Evolutionary conservation across 495 filamentous ascomycete species (phyloP).

Genomic region (Aspergillus nidulans): DNA sequence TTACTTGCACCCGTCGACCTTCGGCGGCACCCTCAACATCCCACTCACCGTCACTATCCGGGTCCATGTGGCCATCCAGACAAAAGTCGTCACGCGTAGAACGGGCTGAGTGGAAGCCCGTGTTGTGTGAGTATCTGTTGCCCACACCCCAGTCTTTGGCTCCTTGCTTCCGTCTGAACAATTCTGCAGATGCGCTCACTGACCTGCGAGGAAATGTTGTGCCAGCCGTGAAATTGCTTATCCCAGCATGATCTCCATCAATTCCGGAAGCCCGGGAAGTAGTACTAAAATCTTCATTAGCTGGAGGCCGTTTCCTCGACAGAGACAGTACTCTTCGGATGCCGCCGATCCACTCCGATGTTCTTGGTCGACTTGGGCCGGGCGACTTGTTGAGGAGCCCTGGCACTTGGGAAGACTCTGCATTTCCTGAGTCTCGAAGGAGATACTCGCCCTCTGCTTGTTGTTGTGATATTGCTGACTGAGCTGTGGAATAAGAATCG

Average conservation of each 20-base stretch:
- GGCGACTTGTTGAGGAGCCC: constrained; percentile 30
- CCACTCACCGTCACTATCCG: constrained; percentile 67
- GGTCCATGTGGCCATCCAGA: constrained; percentile 26
- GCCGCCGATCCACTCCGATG: constrained; percentile 51
- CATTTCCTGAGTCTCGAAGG: constrained; percentile 30
- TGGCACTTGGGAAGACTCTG: constrained; percentile 8
- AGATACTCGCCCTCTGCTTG: constrained; percentile 64
- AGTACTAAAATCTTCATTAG: constrained; percentile 9
- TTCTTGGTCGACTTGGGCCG: constrained; percentile 30
- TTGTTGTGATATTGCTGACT: constrained; percentile 54
- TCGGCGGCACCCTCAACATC: constrained; percentile 83
- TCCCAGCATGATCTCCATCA: constrained; percentile 32
- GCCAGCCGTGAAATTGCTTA: constrained; percentile 10
- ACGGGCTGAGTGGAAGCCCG: constrained; percentile 11
- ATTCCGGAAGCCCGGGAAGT: constrained; percentile 30
- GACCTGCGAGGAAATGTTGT: constrained; percentile 45
- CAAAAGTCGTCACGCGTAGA: constrained; percentile 32
- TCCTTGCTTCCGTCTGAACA: constrained; percentile 58
- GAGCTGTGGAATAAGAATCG: constrained; percentile 67
- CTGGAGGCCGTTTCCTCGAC: constrained; percentile 28
- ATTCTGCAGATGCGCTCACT: constrained; percentile 53
- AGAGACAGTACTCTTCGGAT: constrained; percentile 51
- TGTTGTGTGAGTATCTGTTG: constrained; percentile 24
- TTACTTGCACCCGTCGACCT: constrained; percentile 78
- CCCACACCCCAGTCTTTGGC: constrained; percentile 52